These are phyloP conservation scores for Kandelia obovata DNA, from an alignment of 345 rosid genomes.

Conservation along the genomic window DNA sequence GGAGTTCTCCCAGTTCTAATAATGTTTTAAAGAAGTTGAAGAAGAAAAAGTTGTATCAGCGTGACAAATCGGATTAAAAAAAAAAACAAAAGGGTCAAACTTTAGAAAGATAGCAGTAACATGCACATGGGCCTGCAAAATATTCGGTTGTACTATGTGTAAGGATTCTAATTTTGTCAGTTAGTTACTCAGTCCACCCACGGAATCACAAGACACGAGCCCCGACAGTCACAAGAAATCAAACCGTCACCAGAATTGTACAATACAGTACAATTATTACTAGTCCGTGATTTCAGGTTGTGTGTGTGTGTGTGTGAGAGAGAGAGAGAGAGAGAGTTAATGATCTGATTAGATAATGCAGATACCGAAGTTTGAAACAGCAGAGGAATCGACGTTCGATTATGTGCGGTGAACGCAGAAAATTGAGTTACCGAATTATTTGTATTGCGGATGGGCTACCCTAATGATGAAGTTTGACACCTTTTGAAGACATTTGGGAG, in stretches of 20 bases:
- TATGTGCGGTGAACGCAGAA: too few species aligned
- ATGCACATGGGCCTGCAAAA: slow-evolving; percentile 33
- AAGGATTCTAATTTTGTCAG: slow-evolving; percentile 1
- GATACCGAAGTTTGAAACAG: too few species aligned
- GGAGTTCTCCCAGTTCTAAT: too few species aligned
- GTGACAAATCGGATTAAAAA: neutral
- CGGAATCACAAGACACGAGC: slow-evolving; percentile 29
- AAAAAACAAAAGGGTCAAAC: slow-evolving; percentile 20
- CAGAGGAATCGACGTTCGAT: too few species aligned
- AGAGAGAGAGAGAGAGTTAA: slow-evolving; percentile 9
- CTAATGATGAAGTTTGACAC: too few species aligned
- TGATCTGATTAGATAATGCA: too few species aligned
- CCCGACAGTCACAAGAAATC: slow-evolving; percentile 24
- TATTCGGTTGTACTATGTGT: slow-evolving; percentile 13
- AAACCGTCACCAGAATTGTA: slow-evolving; percentile 25
- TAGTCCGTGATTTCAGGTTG: slow-evolving; percentile 34
- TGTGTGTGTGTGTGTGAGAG: too few species aligned
- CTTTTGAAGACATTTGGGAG: too few species aligned
- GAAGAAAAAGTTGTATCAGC: neutral
- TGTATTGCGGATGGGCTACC: too few species aligned
- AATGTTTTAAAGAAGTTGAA: too few species aligned
- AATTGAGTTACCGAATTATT: too few species aligned
- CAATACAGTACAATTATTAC: slow-evolving; percentile 24
- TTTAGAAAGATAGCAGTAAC: slow-evolving; percentile 16
- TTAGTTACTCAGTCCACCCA: neutral